phyloP scores from a whole-genome alignment of 352 stramenopile genomes.

The Phytophthora citricola region DNA sequence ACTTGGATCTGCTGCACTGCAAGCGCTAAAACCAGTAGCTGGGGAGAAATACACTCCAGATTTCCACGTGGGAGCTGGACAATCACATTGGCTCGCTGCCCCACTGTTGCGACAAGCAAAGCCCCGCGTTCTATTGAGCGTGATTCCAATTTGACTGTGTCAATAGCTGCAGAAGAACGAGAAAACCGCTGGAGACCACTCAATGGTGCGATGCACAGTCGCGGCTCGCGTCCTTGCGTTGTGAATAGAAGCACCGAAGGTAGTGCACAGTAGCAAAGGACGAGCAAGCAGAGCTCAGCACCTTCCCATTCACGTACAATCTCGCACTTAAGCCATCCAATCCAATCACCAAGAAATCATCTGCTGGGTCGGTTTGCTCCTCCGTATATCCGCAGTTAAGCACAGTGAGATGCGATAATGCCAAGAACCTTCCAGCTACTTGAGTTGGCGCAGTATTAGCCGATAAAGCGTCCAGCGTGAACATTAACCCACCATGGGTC shows the following conservation, averaged over 20 bases:
- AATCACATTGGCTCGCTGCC: slow-evolving; percentile 61
- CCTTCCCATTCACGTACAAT: slow-evolving; percentile 55
- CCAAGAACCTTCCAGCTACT: slow-evolving; percentile 29
- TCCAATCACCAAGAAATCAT: slow-evolving; percentile 44
- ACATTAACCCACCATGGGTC: slow-evolving; percentile 47
- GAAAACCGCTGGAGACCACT: slow-evolving; percentile 19
- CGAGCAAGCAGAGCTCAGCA: slow-evolving; percentile 55
- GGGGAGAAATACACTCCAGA: slow-evolving; percentile 68
- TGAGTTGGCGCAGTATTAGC: neutral
- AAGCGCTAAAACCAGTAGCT: slow-evolving; percentile 65
- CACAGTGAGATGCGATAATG: slow-evolving; percentile 52
- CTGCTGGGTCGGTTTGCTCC: neutral
- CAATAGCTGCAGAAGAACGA: slow-evolving; percentile 3
- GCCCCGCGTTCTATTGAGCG: slow-evolving; percentile 73
- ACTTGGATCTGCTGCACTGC: slow-evolving; percentile 48
- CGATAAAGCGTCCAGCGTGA: slow-evolving; percentile 28
- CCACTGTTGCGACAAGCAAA: slow-evolving; percentile 61
- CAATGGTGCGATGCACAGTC: slow-evolving; percentile 58
- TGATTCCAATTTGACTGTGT: slow-evolving; percentile 38
- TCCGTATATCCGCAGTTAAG: slow-evolving; percentile 7
- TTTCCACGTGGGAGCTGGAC: slow-evolving; percentile 84
- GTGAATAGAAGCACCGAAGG: slow-evolving; percentile 66
- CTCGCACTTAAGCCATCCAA: slow-evolving; percentile 47
- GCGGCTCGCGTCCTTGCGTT: slow-evolving; percentile 60
- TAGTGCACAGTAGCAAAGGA: slow-evolving; percentile 62